A percentile compares a stretch with the other conserved stretches of the same genome.
These are phyloP conservation scores for Dendrocalamus latiflorus DNA, from an alignment of 202 grass and related monocot species.

Conservation along the genomic window DNA sequence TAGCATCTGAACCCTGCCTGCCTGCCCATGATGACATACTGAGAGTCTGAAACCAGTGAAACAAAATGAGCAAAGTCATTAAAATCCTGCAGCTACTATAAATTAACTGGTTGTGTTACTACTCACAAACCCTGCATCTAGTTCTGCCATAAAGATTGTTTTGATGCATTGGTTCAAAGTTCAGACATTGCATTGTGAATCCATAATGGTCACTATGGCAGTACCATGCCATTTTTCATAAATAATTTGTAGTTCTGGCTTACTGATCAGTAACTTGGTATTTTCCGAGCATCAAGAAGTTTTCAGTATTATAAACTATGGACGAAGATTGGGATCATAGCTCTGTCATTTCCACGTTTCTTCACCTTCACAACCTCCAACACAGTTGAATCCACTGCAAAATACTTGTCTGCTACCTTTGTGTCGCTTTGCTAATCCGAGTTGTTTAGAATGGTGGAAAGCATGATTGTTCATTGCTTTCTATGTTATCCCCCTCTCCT, in stretches of 20 bases:
- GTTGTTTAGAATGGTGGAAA: not conserved
- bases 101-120: not conserved
- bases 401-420: not conserved
- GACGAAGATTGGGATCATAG: conserved; percentile 26
- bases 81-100: not conserved
- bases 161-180: no score
- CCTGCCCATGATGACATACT: not conserved
- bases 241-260: not conserved
- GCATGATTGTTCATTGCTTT: conserved; percentile 28
- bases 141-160: no score
- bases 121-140: no score
- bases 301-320: not conserved
- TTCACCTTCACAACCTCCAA: not conserved
- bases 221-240: not conserved
- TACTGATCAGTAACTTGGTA: no score
- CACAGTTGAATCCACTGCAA: not conserved
- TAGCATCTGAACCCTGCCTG: not conserved
- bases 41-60: not conserved
- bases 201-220: no score
- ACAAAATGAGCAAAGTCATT: conserved; percentile 11
- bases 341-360: not conserved
- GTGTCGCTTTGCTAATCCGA: not conserved
- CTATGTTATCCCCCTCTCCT: not conserved
- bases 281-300: not conserved
- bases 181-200: no score